Base-by-base conservation (phyloP, 2,329 filamentous ascomycete genomes). In the Metarhizium rileyi region DNA sequence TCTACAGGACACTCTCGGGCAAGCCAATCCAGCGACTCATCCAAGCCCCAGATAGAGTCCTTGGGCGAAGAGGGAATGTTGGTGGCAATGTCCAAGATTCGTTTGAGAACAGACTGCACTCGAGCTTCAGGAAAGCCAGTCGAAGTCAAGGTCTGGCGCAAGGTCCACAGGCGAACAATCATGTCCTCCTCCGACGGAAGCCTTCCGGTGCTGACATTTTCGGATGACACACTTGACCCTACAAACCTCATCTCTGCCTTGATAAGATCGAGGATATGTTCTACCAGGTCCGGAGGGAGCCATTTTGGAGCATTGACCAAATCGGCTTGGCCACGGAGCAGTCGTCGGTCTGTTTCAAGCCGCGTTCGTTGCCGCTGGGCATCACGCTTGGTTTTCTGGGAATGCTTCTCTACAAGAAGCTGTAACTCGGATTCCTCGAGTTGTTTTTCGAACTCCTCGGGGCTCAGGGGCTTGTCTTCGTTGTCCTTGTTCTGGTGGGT, bases 351-450 rank as follows among this genome's bases (percentile, higher is more conserved):
- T 5, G 88, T 95, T 61, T 94, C 86, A 28, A 95, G 74, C 57
- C 87, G 86, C 22, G 77, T 73, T 53, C 83, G 81, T 63, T 95
- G 88, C 20, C 91, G 84, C 55, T 78, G 73, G 16, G 85, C 83
- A 67, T 96, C 90, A 59, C 84, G 83, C 57, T 84, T 85, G 53
- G 85, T 84, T 66, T 91, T 95, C 38, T 78, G 70, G 0, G 84
- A 84, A 66, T 91, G 73, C 61, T 90, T 93, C 55, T 97, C 91
- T 16, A 97, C 84, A 5, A 96, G 71, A 22, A 87, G 70, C 65
- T 97, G 90, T 35, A 98, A 73, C 59, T 95, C 89, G n/a, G 89
- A 86, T 59, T 90, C 85, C 64, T 96, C 89, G 16, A 97, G 77
- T 60, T 95, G 88, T 55, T 74, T 83, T 63, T 96, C 93, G 47